Evolutionary conservation across 78 protist genomes (phyloP), one percentile per base, ranked within the genome.

Genomic region (Tieghemostelium lacteum): DNA sequence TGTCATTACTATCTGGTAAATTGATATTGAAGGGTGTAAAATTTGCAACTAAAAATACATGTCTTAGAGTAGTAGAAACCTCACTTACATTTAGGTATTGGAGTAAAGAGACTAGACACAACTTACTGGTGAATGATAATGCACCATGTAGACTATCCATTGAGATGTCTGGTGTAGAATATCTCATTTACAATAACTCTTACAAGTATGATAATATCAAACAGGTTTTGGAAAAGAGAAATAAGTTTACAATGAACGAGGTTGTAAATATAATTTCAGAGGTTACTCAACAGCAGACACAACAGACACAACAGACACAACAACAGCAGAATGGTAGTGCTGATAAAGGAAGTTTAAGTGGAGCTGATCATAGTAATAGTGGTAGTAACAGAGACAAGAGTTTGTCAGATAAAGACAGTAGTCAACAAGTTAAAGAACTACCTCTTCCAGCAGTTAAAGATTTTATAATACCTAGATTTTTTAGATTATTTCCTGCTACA

Each of bases 91-190:
- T 83, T 60, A 45, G 89, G 10, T 83, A 69, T 45, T 83, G 89
- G 89, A 28, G 74, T n/a, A 62, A 61, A 37, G 33, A 69, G 2
- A 69, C 71, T 8, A 83, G 89, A 60, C 71, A 83, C 29, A 69
- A 75, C 17, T n/a, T 67, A 22, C 28, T n/a, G 17, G 42, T 83
- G 1, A 39, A 83, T 31, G 77, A 66, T 28, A 31, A 55, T 6
- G 33, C 58, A 58, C 92, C 92, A 37, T 61, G 74, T 55, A 45
- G 92, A 54, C 24, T 86, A 24, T 19, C 60, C 5, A 62, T 86
- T 5, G 50, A 57, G 19, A 55, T 86, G 40, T 58, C 65, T 36
- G 94, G 94, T 66, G n/a, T 89, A 50, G 94, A 89, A 45, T 89
- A 77, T 26, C 34, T 89, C 0, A 69, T 89, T 1, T 89, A 76